phyloP scores from a whole-genome alignment of 768 basidiomycete genomes.

The Punctularia strigosozonata region DNA sequence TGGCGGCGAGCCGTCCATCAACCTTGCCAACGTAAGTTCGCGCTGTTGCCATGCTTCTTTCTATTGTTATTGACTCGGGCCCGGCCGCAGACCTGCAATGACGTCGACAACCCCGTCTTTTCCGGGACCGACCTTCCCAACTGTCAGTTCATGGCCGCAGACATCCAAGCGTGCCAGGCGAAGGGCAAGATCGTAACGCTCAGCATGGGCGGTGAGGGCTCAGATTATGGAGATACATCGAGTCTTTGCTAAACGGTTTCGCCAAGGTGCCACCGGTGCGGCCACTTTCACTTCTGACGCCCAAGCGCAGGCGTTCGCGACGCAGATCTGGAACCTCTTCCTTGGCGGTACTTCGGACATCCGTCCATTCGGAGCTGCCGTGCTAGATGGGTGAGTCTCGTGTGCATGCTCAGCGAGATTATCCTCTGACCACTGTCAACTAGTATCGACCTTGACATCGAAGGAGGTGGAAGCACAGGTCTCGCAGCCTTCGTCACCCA shows the following conservation, averaged over 20 bases:
- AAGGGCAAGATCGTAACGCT: constrained; percentile 27
- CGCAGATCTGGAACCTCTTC: constrained; percentile 64
- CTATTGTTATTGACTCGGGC: not conserved
- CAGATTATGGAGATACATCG: too few relatives aligned
- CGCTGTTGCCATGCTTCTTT: not conserved
- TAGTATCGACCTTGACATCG: constrained; percentile 61
- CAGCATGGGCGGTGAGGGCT: constrained; percentile 24
- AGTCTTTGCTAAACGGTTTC: constrained; percentile 43
- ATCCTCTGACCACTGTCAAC: not conserved
- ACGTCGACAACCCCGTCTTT: constrained; percentile 41
- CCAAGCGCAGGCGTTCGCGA: constrained; percentile 47
- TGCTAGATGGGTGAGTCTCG: constrained; percentile 51
- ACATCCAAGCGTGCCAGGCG: constrained; percentile 52
- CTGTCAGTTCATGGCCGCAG: constrained; percentile 45
- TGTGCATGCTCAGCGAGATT: not conserved
- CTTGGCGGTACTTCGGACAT: constrained; percentile 50
- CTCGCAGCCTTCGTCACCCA: constrained; percentile 29
- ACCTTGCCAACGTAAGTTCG: constrained; percentile 43
- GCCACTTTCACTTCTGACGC: constrained; percentile 47
- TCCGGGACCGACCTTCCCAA: constrained; percentile 51
- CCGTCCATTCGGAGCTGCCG: constrained; percentile 60
- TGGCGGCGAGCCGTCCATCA: constrained; percentile 44
- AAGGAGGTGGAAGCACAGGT: constrained; percentile 36
- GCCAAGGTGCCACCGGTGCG: constrained; percentile 52
- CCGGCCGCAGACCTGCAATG: constrained; percentile 49